Base-by-base conservation (phyloP, 352 stramenopile genomes). In the Globisporangium heterothallicum region DNA sequence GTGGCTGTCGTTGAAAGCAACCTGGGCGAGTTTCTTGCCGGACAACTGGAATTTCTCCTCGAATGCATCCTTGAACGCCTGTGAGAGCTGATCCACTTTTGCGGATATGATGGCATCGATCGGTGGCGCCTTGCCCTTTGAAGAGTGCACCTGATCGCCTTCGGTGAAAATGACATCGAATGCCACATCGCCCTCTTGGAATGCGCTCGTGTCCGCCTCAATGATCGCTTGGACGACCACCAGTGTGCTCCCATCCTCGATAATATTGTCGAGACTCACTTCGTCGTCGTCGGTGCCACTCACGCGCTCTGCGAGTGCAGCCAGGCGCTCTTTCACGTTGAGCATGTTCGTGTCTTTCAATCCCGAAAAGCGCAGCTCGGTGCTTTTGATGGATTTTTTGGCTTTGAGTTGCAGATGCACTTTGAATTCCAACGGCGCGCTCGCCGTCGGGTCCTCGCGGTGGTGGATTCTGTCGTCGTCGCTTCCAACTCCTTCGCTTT, bases 111-210 rank as follows among this genome's bases (percentile, higher is more conserved):
- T 12, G 24, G 35, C 7, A 10, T 52, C 42, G 1, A 61, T 29
- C 0, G 27, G 6, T 6, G 32, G 12, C 8, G 6, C 19, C 10
- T 6, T 24, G 9, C 10, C 16, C 42, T n/a, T 34, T 34, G n/a
- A n/a, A n/a, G n/a, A n/a, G n/a, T n/a, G n/a, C n/a, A 40, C 0
- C 62, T 45, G n/a, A 10, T 38, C 26, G 55, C 54, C 5, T 66
- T 93, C 78, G 32, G 84, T 68, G 41, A 90, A 78, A 9, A 90
- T 32, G 4, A 90, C 58, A 57, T 91, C 78, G 29, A 93, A 52
- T 44, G 69, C 56, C 19, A 91, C 68, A 38, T 90, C 78, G 1
- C 64, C 64, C 3, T 58, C 53, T 10, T 64, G 16, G 26, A 86
- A 72, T 18, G 57, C 59, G 0, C 50, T 55, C 29, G 59, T 47